Evolutionary conservation across 2,329 filamentous ascomycete species (phyloP).

Genomic region (Stemphylium lycopersici): DNA sequence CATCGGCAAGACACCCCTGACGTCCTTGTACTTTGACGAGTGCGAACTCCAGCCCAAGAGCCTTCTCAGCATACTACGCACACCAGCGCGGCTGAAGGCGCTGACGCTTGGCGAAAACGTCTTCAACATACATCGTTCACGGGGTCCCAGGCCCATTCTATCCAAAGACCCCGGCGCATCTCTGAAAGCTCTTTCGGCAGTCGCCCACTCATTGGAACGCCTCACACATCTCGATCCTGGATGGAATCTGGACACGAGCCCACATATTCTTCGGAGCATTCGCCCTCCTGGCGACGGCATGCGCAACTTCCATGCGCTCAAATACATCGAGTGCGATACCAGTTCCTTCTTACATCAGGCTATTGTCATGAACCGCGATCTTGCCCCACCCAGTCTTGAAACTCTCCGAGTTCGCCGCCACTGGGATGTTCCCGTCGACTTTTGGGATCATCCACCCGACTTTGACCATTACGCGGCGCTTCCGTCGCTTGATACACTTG

Average conservation of each 20-base stretch:
- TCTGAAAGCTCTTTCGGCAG: constrained; percentile 32
- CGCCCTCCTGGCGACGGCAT: constrained; percentile 33
- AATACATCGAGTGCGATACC: constrained; percentile 37
- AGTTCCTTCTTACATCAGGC: constrained; percentile 40
- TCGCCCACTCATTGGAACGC: constrained; percentile 41
- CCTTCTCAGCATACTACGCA: constrained; percentile 33
- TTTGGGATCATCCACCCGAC: constrained; percentile 39
- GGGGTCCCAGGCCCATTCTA: constrained; percentile 20
- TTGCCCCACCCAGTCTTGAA: constrained; percentile 38
- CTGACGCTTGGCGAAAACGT: constrained; percentile 46
- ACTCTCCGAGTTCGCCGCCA: constrained; percentile 36
- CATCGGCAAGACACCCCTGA: constrained; percentile 33
- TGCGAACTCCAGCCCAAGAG: constrained; percentile 37
- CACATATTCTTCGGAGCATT: constrained; percentile 22
- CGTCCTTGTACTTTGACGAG: constrained; percentile 44
- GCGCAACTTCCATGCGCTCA: constrained; percentile 40
- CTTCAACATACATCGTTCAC: constrained; percentile 28
- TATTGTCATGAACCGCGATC: constrained; percentile 31
- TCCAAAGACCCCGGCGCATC: constrained; percentile 22
- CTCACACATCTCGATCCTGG: constrained; percentile 37
- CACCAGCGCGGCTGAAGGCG: constrained; percentile 37
- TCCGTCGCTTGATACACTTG: constrained; percentile 34
- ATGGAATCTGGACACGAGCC: constrained; percentile 21
- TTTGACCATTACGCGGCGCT: constrained; percentile 33
- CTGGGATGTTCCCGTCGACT: constrained; percentile 24